A percentile compares a stretch with the other conserved stretches of the same genome.
Conservation (phyloP, 208 protist genomes). For the Leishmania aethiopica region DNA sequence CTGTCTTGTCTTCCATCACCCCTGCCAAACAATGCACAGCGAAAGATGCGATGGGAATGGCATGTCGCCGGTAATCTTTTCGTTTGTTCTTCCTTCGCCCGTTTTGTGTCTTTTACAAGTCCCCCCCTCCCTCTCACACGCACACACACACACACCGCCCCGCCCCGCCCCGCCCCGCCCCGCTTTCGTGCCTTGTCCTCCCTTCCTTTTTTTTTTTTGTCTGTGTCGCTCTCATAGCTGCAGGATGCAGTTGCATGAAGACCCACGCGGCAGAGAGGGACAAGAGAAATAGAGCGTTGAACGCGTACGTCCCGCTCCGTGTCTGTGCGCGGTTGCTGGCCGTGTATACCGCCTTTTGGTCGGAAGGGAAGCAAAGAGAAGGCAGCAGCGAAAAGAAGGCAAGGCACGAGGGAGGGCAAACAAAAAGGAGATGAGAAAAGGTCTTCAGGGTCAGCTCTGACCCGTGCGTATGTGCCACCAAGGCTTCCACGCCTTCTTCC, state of each 20-base stretch:
- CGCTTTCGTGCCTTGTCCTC: not conserved
- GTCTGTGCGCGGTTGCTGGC: not conserved
- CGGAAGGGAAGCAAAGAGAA: not conserved
- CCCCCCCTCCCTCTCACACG: too few relatives aligned
- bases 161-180: not conserved
- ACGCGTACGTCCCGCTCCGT: not conserved
- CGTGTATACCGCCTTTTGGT: not conserved
- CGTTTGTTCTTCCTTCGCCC: not conserved
- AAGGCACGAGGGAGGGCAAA: not conserved
- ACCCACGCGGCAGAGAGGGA: not conserved
- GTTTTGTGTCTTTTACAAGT: not conserved
- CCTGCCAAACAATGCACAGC: not conserved
- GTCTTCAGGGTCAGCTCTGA: not conserved
- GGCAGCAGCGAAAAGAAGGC: not conserved
- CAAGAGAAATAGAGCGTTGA: not conserved
- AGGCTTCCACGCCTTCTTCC: not conserved
- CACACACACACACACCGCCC: too few relatives aligned
- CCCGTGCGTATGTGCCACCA: not conserved
- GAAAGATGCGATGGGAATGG: not conserved
- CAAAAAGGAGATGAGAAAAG: not conserved
- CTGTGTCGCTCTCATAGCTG: not conserved
- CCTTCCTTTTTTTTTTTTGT: not conserved
- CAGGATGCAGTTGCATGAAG: not conserved
- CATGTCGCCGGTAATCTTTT: not conserved
- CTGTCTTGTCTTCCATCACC: not conserved